Percentiles rank a stretch among this genome's conserved stretches.
These are phyloP conservation scores for Cyclotella distinguenda DNA, from an alignment of 108 stramenopile species.

Conservation along the genomic window DNA sequence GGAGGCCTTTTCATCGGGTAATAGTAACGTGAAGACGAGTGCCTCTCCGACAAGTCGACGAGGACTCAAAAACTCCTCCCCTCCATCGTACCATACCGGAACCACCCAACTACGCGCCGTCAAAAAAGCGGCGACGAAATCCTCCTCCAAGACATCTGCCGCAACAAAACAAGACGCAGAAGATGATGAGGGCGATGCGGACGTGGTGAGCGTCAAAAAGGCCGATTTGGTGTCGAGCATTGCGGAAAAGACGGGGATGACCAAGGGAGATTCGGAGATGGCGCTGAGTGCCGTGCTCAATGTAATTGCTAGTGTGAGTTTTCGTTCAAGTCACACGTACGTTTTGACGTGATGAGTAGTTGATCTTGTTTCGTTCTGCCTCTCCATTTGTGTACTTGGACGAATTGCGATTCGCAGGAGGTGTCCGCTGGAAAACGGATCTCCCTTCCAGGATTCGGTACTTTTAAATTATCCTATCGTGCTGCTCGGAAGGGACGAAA, in stretches of 20 bases:
- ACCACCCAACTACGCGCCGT: neutral
- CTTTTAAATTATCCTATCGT: conserved; percentile 77
- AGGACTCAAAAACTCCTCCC: neutral
- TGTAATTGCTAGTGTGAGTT: conserved; percentile 67
- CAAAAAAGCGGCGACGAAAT: conserved; percentile 5
- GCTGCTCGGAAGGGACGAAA: conserved; percentile 87
- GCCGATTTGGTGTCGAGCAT: conserved; percentile 72
- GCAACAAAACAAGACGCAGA: conserved; percentile 3
- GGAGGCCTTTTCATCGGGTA: conserved; percentile 7
- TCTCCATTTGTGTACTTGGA: too few relatives aligned
- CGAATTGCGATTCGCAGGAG: too few relatives aligned
- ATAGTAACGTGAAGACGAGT: too few relatives aligned
- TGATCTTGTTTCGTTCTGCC: neutral
- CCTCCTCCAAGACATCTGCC: neutral
- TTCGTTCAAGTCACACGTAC: neutral
- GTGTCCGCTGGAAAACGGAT: conserved; percentile 71
- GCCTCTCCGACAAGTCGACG: neutral
- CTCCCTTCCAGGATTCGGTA: conserved; percentile 83
- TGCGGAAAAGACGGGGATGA: conserved; percentile 72
- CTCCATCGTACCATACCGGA: neutral
- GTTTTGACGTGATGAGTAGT: neutral
- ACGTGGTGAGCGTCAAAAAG: conserved; percentile 70
- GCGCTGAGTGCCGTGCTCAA: conserved; percentile 72
- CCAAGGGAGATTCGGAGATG: conserved; percentile 75
- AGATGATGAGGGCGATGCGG: conserved; percentile 5